Percentiles rank a stretch among this genome's conserved stretches.
Conservation (phyloP, 768 basidiomycete species). For the Tubosaeta sp. region DNA sequence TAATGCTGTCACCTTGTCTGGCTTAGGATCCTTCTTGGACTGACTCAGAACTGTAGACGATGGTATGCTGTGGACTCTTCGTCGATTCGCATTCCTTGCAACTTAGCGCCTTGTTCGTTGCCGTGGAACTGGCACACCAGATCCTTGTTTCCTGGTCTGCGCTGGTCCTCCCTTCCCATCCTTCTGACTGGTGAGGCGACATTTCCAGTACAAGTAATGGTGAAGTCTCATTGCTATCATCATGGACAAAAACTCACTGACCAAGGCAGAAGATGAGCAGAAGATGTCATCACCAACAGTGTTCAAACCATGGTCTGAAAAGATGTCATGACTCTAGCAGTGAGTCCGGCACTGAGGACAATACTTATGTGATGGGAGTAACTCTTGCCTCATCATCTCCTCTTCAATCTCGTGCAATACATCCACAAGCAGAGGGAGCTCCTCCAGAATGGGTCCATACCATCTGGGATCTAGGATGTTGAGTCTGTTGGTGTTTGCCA, state of each 20-base stretch:
- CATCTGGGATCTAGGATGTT: conserved; percentile 61
- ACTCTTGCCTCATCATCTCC: conserved; percentile 66
- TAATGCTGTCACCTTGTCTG: conserved; percentile 9
- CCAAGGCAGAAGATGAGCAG: conserved; percentile 67
- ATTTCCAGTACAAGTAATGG: conserved; percentile 80
- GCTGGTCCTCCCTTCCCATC: conserved; percentile 2
- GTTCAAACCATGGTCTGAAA: conserved; percentile 53
- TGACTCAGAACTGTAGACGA: conserved; percentile 7
- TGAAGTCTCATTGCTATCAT: conserved; percentile 80
- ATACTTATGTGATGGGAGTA: conserved; percentile 24
- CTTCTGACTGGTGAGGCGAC: conserved; percentile 34
- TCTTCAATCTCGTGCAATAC: conserved; percentile 87
- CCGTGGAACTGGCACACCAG: conserved; percentile 13
- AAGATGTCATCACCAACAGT: conserved; percentile 87
- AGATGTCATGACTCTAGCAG: neutral
- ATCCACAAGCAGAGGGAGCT: conserved; percentile 81
- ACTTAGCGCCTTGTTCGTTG: conserved; percentile 66
- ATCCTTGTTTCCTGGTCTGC: conserved; percentile 9
- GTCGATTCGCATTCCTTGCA: conserved; percentile 56
- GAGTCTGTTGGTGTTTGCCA: neutral
- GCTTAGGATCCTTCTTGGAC: conserved; percentile 7
- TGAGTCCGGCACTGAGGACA: neutral
- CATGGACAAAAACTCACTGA: conserved; percentile 73
- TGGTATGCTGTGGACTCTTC: conserved; percentile 70
- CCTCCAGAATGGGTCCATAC: conserved; percentile 88